phyloP scores from a whole-genome alignment of 2,329 filamentous ascomycete species.

The Hirsutella rhossiliensis region DNA sequence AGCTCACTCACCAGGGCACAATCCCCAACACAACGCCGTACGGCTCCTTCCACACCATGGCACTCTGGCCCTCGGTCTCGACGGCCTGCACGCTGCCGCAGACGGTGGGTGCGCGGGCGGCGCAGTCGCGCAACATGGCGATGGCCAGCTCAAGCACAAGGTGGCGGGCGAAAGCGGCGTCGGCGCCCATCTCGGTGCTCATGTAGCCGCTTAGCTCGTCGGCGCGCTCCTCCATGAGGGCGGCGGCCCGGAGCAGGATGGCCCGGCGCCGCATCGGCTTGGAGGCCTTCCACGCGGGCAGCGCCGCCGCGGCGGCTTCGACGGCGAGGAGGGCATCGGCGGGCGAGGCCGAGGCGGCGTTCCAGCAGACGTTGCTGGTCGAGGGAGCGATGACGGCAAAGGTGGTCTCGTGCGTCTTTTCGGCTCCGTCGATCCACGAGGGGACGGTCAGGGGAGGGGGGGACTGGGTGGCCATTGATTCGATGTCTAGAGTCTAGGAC shows the following conservation, averaged over 20 bases:
- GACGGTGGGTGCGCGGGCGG: background rate
- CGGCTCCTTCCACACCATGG: slow-evolving; percentile 28
- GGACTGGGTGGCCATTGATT: background rate
- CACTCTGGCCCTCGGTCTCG: background rate
- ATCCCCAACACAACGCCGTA: slow-evolving; percentile 18
- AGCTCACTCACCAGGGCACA: slow-evolving; percentile 17
- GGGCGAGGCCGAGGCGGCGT: background rate
- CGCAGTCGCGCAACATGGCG: background rate
- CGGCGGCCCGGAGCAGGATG: background rate
- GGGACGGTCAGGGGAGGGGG: background rate
- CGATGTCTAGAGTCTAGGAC: too few relatives aligned
- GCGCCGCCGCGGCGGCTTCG: background rate
- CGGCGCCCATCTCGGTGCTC: background rate
- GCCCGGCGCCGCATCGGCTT: background rate
- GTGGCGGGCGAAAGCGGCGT: background rate
- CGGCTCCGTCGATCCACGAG: background rate
- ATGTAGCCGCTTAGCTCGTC: background rate
- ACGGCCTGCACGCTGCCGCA: background rate
- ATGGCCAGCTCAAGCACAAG: background rate
- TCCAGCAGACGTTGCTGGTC: background rate
- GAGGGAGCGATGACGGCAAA: background rate
- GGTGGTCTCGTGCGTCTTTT: background rate
- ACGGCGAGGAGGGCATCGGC: background rate
- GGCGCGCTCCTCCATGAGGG: background rate
- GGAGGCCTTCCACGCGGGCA: background rate